Percentiles rank a stretch among this genome's conserved stretches.
phyloP scores from a whole-genome alignment of 306 rosid genomes.

The Begonia fuchsioides region DNA sequence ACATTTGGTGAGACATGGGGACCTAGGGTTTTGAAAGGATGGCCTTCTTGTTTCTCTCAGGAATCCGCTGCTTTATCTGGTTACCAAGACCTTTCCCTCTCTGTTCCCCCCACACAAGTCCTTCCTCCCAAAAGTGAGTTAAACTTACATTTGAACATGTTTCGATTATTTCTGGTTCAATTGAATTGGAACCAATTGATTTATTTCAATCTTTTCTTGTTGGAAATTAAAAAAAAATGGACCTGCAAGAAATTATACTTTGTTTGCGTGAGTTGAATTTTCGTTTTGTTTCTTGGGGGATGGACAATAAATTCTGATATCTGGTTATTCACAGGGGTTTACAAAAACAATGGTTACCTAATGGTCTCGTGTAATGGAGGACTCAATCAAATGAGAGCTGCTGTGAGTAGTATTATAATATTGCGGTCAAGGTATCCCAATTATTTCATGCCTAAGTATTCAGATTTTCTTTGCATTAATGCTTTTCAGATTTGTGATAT shows the following conservation, averaged over 20 bases:
- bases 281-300: no score
- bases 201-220: no score
- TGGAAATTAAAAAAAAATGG: no score
- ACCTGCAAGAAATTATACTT: no score
- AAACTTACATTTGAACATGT: no score
- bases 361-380: constrained; percentile 98
- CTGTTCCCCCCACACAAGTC: constrained; percentile 28
- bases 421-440: background rate
- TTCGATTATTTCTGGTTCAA: no score
- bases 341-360: constrained; percentile 83
- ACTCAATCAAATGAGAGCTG: constrained; percentile 96
- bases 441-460: background rate
- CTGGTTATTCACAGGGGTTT: constrained; percentile 45
- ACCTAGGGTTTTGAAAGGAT: constrained; percentile 91
- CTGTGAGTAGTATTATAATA: constrained; percentile 41
- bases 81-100: constrained; percentile 21
- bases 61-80: constrained; percentile 33
- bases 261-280: no score
- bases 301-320: constrained; percentile 7
- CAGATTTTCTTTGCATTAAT: constrained; percentile 1
- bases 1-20: constrained; percentile 90
- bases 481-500: constrained; percentile 80
- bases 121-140: constrained; percentile 97
- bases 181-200: no score
- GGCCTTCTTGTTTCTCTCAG: constrained; percentile 90